These are phyloP conservation scores for Trichophaea hybrida DNA, from an alignment of 2,329 filamentous ascomycete genomes.

Conservation along the genomic window DNA sequence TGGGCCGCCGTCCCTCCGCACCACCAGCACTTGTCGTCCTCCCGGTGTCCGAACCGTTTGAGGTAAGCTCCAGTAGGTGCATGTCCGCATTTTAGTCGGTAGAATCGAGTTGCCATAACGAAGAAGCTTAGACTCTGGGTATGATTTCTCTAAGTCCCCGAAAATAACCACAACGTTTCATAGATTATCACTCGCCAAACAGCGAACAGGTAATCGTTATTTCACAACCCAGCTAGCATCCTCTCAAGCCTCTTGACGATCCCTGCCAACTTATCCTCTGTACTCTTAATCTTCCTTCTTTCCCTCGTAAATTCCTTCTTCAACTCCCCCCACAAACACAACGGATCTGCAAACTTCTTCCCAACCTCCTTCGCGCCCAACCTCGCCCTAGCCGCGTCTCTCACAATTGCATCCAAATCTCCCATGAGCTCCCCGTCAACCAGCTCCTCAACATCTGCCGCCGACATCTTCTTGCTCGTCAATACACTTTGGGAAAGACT, in stretches of 20 bases:
- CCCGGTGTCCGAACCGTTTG: no score
- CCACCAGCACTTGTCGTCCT: no score
- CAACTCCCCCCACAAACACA: not conserved
- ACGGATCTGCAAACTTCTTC: not conserved
- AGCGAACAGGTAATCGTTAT: no score
- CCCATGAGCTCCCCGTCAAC: not conserved
- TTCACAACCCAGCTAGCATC: not conserved
- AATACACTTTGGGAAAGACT: not conserved
- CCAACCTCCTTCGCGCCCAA: not conserved
- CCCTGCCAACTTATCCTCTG: not conserved
- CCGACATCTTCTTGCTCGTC: not conserved
- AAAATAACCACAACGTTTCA: no score
- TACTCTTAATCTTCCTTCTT: not conserved
- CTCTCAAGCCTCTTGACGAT: not conserved
- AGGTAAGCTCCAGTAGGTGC: no score
- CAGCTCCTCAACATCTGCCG: not conserved
- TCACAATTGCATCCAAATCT: not conserved
- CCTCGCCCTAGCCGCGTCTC: not conserved
- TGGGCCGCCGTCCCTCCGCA: no score
- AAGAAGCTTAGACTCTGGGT: no score
- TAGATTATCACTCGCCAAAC: no score
- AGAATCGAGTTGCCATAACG: no score
- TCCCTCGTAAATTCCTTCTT: not conserved
- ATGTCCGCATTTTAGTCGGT: no score
- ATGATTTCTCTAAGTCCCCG: no score